Evolutionary conservation across 2,329 filamentous ascomycete genomes (phyloP), one percentile per base, ranked within the genome.

Genomic region (Talaromyces marneffei): DNA sequence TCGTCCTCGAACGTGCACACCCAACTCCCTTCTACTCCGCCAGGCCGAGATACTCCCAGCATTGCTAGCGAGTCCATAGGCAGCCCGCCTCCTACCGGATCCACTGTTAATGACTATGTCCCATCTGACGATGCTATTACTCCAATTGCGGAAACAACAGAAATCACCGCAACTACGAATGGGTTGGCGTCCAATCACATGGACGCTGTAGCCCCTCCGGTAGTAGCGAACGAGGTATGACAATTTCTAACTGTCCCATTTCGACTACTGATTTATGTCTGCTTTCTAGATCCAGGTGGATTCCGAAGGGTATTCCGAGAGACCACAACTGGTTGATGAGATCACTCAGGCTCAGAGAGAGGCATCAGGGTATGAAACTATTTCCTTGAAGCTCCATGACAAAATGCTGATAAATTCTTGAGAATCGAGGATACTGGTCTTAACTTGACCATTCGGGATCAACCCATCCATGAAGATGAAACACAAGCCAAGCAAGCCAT

Each of bases 381-480:
- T 50, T 7, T 12, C 2, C 1, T 56, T 39, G 7, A 44, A 37
- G 4, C 25, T 29, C 27, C 16, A 18, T n/a, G 14, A 14, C 25
- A 14, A 6, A 20, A 29, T 25, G 35, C 48, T 62, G 37, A 59
- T 18, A 56, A 23, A 2, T 16, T 5, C 20, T 27, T 29, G 62
- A 79, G 72, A 33, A 52, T 70, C 61, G 79, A 80, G 39, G 78
- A 80, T 37, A 69, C 75, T 9, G 72, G 74, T 18, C 69, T 80
- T 59, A 80, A 80, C 61, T 66, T 81, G 57, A 79, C 75, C 14
- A 81, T 81, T 53, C 72, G 79, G 33, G 78, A 80, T 54, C 72
- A 80, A 60, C 79, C 79, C 1, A 81, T 81, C 52, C 74, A 77
- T 25, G 79, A 81, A 69, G 78, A 81, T 66, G 78, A 80, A 63